A percentile compares a stretch with the other conserved stretches of the same genome.
These are phyloP conservation scores for Neurospora sp. DNA, from an alignment of 495 filamentous ascomycete genomes.

Conservation along the genomic window DNA sequence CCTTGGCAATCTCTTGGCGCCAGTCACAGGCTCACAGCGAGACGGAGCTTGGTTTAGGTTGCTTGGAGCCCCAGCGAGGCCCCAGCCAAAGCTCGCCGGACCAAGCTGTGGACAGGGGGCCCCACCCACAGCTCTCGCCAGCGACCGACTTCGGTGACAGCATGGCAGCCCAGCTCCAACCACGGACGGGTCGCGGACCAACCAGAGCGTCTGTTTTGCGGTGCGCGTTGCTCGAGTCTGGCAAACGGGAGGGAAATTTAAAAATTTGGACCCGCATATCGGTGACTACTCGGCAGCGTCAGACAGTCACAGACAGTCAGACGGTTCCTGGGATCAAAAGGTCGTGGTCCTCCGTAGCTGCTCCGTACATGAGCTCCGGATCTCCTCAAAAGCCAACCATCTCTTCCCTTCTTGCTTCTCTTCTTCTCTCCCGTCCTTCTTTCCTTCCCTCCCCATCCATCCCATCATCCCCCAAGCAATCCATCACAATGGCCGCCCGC, in stretches of 20 bases:
- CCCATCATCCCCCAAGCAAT: slow-evolving; percentile 24
- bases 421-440: slow-evolving; percentile 5
- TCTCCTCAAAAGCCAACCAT: slow-evolving; percentile 11
- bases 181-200: background rate
- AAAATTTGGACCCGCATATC: slow-evolving; percentile 19
- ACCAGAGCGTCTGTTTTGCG: background rate
- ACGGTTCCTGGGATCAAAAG: slow-evolving; percentile 15
- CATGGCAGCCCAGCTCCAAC: background rate
- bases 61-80: background rate
- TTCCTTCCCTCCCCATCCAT: slow-evolving; percentile 10
- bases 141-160: background rate
- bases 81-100: background rate
- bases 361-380: background rate
- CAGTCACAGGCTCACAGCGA: background rate
- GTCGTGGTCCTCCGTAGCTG: background rate
- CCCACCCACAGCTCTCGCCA: slow-evolving; percentile 11
- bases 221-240: slow-evolving; percentile 3
- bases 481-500: slow-evolving; percentile 72
- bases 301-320: slow-evolving; percentile 5
- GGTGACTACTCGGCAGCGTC: slow-evolving; percentile 4
- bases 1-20: background rate
- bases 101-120: background rate
- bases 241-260: slow-evolving; percentile 11
- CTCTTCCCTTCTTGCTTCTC: background rate
- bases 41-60: background rate